Percentiles rank a stretch among this genome's conserved stretches.
These are phyloP conservation scores for Ophiosphaerella narmari DNA, from an alignment of 2,329 filamentous ascomycete species.

Conservation along the genomic window DNA sequence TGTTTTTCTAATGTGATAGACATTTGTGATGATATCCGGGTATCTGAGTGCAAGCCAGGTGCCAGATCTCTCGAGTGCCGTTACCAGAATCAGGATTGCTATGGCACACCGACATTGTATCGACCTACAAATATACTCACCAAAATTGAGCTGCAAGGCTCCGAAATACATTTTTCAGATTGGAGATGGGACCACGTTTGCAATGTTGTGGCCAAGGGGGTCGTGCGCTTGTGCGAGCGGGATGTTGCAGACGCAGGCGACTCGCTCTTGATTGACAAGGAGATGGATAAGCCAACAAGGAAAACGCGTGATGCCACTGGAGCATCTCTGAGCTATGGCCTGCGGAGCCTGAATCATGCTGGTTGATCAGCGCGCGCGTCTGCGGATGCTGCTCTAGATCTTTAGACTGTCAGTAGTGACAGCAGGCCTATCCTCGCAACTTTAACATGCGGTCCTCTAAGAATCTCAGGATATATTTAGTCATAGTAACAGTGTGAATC, in stretches of 20 bases:
- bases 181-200: conserved; percentile 42
- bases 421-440: no score
- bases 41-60: conserved; percentile 4
- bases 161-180: conserved; percentile 12
- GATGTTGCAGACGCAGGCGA: conserved; percentile 34
- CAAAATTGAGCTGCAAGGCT: conserved; percentile 12
- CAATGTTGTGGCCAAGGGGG: conserved; percentile 24
- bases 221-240: conserved; percentile 41
- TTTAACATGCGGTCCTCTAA: no score
- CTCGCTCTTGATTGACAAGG: conserved; percentile 25
- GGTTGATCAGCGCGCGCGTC: neutral
- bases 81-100: conserved; percentile 11
- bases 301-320: neutral
- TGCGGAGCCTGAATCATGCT: no score
- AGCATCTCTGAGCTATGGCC: no score
- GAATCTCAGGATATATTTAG: no score
- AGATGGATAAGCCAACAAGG: conserved; percentile 13
- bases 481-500: no score
- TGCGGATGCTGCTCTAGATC: neutral
- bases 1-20: neutral
- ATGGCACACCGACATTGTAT: conserved; percentile 20
- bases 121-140: conserved; percentile 17
- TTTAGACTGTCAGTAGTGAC: no score
- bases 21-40: no score
- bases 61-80: conserved; percentile 31